phyloP scores from a whole-genome alignment of 2,329 filamentous ascomycete genomes.

The Macrophomina tecta region DNA sequence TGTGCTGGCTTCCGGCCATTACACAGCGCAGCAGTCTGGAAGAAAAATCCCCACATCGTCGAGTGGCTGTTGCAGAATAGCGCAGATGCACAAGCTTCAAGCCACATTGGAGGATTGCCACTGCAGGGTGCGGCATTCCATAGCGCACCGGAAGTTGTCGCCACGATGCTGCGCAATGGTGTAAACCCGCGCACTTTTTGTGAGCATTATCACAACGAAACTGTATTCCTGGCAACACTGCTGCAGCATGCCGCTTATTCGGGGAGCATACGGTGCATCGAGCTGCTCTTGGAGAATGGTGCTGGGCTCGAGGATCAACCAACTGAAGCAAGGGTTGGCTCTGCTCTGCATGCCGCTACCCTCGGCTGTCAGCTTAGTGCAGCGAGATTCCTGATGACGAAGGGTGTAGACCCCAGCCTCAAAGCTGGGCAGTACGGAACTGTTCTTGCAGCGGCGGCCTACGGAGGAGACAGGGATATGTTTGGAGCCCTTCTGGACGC shows the following conservation, averaged over 20 bases:
- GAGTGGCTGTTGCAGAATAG: background rate
- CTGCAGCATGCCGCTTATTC: slow-evolving; percentile 1
- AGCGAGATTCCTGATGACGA: background rate
- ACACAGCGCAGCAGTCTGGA: background rate
- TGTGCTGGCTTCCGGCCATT: background rate
- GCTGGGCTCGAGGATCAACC: background rate
- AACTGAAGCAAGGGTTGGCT: background rate
- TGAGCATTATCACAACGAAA: slow-evolving; percentile 4
- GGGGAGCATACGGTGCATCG: background rate
- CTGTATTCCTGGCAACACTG: background rate
- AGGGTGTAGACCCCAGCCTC: background rate
- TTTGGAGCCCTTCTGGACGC: background rate
- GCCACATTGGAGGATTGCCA: background rate
- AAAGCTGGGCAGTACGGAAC: background rate
- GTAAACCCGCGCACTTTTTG: background rate
- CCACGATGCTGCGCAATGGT: background rate
- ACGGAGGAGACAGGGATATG: background rate
- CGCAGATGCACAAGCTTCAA: background rate
- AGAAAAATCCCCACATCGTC: background rate
- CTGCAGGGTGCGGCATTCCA: background rate
- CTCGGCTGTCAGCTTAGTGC: background rate
- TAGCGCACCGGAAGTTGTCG: background rate
- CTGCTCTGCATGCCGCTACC: background rate
- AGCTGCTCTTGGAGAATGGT: background rate
- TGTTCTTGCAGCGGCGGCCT: background rate